phyloP scores from a whole-genome alignment of 352 stramenopile genomes.

The Halophytophthora polymorphica region DNA sequence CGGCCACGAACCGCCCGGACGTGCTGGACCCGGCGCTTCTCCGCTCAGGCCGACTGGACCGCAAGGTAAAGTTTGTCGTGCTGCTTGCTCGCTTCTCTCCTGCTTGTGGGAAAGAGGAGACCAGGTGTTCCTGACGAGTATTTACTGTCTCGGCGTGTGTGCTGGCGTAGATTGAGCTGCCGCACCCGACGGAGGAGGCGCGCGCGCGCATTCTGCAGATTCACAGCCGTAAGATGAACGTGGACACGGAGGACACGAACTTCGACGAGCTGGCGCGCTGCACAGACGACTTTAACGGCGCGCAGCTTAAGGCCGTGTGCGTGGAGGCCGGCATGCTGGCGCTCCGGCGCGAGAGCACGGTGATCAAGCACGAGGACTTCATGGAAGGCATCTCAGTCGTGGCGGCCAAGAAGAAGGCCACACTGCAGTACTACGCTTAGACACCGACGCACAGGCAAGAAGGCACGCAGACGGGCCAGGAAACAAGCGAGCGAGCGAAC shows the following conservation, averaged over 20 bases:
- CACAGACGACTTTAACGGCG: conserved; percentile 99
- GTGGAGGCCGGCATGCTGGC: conserved; percentile 99
- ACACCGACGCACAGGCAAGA: too few relatives aligned
- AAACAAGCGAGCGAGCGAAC: not conserved
- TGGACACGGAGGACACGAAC: conserved; percentile 93
- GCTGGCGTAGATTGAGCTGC: conserved; percentile 93
- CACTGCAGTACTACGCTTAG: conserved; percentile 97
- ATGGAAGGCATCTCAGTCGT: conserved; percentile 99
- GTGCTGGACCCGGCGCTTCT: conserved; percentile 96
- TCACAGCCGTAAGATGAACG: conserved; percentile 97
- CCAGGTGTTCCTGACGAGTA: too few relatives aligned
- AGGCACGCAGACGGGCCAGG: too few relatives aligned
- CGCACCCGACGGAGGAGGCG: conserved; percentile 96
- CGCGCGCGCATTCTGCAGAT: conserved; percentile 96
- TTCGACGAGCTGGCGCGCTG: conserved; percentile 97
- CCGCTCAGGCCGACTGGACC: conserved; percentile 89
- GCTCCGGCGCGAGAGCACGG: conserved; percentile 90
- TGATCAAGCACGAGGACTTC: conserved; percentile 99
- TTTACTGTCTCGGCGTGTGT: not conserved
- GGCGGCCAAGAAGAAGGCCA: conserved; percentile 97
- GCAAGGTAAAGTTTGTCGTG: conserved; percentile 77
- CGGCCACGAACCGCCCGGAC: conserved; percentile 96
- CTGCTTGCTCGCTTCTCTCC: too few relatives aligned
- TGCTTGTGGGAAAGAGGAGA: too few relatives aligned
- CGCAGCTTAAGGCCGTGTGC: conserved; percentile 98